These are phyloP conservation scores for Musa itinerans DNA, from an alignment of 176 grass and related monocot genomes.

Conservation along the genomic window DNA sequence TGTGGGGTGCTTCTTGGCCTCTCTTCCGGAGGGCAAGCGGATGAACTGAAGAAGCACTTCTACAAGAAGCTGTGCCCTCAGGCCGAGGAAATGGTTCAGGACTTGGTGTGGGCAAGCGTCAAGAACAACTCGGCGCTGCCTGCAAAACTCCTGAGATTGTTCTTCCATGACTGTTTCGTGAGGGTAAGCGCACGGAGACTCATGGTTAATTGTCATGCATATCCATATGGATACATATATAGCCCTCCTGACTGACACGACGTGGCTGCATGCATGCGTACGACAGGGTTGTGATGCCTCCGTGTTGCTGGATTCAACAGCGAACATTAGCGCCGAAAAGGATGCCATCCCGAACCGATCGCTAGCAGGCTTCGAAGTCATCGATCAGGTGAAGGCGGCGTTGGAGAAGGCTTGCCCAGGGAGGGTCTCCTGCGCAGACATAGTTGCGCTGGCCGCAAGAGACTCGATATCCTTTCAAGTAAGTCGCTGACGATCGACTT, in stretches of 20 bases:
- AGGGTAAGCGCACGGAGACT: conserved; percentile 19
- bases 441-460: conserved; percentile 56
- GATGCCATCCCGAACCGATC: conserved; percentile 49
- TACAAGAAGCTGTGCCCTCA: conserved; percentile 43
- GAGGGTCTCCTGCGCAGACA: conserved; percentile 48
- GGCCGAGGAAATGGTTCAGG: conserved; percentile 29
- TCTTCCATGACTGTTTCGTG: conserved; percentile 80
- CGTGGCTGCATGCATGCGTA: too few species aligned
- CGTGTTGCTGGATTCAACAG: conserved; percentile 48
- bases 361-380: conserved; percentile 58
- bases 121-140: conserved; percentile 26
- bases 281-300: conserved; percentile 79
- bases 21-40: not conserved
- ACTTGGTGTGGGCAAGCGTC: conserved; percentile 33
- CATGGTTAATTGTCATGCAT: not conserved
- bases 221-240: not conserved
- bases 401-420: conserved; percentile 50
- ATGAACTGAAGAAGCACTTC: conserved; percentile 44
- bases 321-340: conserved; percentile 48
- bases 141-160: conserved; percentile 39
- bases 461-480: conserved; percentile 48
- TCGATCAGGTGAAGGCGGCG: conserved; percentile 55
- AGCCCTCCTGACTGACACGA: too few species aligned
- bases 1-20: not conserved
- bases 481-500: not conserved